A percentile compares a stretch with the other conserved stretches of the same genome.
phyloP scores from a whole-genome alignment of 1,284 basidiomycete species.

The Apiotrichum siamense region DNA sequence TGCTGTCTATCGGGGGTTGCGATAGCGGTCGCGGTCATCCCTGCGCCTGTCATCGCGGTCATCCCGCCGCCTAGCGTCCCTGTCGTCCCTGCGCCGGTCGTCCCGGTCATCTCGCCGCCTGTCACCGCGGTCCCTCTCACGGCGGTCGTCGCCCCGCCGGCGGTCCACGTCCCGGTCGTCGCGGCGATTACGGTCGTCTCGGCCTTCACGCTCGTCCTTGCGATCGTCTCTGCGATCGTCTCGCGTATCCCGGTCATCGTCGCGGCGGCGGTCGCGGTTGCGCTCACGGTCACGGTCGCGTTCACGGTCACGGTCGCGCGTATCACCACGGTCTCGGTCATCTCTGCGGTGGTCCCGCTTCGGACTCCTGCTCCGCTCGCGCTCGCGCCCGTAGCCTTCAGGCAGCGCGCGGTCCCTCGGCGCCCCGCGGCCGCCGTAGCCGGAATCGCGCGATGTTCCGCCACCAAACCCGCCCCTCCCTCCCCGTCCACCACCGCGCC shows the following conservation, averaged over 20 bases:
- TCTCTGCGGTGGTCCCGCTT: not conserved
- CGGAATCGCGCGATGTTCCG: constrained; percentile 14
- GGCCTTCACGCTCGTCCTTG: too few species aligned
- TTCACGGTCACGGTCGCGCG: constrained; percentile 12
- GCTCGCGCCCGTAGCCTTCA: constrained; percentile 5
- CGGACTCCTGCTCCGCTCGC: constrained; percentile 23
- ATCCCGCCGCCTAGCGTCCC: too few species aligned
- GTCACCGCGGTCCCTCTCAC: too few species aligned
- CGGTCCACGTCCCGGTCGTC: too few species aligned
- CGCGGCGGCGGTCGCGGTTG: constrained; percentile 5
- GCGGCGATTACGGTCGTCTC: too few species aligned
- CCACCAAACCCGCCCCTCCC: constrained; percentile 16
- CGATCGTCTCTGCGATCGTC: too few species aligned
- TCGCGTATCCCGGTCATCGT: too few species aligned
- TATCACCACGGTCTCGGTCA: not conserved
- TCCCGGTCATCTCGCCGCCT: too few species aligned
- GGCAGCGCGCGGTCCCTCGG: not conserved
- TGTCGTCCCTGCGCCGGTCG: too few species aligned
- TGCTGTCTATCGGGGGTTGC: not conserved
- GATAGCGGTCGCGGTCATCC: not conserved
- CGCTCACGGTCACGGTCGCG: constrained; percentile 7
- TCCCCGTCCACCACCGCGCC: constrained; percentile 23
- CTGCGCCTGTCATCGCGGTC: too few species aligned
- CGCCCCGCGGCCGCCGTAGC: constrained; percentile 8
- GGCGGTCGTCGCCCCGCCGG: too few species aligned